Evolutionary conservation across 192 early-diverging fungal species (phyloP), one percentile per base, ranked within the genome.

Genomic region (Coemansia sp.): DNA sequence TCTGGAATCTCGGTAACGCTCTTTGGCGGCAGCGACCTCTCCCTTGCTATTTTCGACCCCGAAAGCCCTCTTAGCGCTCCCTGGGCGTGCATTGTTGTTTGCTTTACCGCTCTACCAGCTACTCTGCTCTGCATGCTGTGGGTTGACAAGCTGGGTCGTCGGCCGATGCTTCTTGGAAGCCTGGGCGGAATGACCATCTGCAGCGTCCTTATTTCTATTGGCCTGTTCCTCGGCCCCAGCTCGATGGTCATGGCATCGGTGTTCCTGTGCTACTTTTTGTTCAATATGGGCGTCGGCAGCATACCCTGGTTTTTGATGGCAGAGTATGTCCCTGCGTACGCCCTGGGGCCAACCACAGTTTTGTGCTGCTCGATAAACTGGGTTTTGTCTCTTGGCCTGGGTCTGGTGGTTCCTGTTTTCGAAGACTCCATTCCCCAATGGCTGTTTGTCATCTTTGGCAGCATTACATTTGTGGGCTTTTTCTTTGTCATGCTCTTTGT

Each of bases 301-400:
- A 90, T 93, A 49, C 89, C 94, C 7, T 94, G 91, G 90, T 72
- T 92, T 60, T 79, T 90, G 55, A 72, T 88, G 0, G 86, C 90
- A 8, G 92, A 94, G 63, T 71, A 87, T 22, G 68, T 89, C 12
- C 91, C 92, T 3, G 83, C 85, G 1, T 89, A 90, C 58, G 90
- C 90, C 0, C 76, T 88, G 7, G 83, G 87, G 12, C 60, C 87
- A 11, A 86, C 89, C 3, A 85, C 86, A 7, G 79, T 86, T n/a
- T 51, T 91, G 7, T 86, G 89, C 34, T 90, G 88, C 31, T 80
- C 83, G 7, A 56, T 89, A 6, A 91, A 94, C 76, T 95, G 92
- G 92, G 66, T 57, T 17, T 61, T 77, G 18, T 73, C 81, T 7
- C 82, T 86, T 64, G 55, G 71, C 33, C 49, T 85, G 0, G 83